These are phyloP conservation scores for Sporobolomyces roseus DNA, from an alignment of 768 basidiomycete genomes.

Conservation along the genomic window DNA sequence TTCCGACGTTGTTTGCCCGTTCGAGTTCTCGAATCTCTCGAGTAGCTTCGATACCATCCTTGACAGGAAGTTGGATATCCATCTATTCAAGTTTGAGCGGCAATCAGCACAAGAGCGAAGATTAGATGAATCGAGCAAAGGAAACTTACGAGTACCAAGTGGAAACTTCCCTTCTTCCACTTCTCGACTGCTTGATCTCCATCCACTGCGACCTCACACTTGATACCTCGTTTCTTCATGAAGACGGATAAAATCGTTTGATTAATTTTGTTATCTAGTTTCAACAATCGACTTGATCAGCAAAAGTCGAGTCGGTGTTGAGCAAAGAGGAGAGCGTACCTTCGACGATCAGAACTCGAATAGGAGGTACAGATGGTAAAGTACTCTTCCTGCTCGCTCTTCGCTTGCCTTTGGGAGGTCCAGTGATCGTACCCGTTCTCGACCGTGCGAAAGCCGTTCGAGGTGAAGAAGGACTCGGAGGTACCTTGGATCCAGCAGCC, in stretches of 20 bases:
- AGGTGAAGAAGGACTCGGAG: constrained; percentile 4
- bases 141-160: constrained; percentile 79
- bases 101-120: constrained; percentile 12
- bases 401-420: constrained; percentile 21
- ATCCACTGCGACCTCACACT: constrained; percentile 88
- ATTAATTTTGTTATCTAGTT: constrained; percentile 94
- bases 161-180: constrained; percentile 87
- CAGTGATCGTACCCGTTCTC: not conserved
- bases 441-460: not conserved
- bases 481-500: not conserved
- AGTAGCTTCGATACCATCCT: constrained; percentile 96
- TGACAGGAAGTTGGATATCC: constrained; percentile 99
- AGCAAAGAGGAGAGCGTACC: constrained; percentile 57
- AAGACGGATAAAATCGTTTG: constrained; percentile 96
- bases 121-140: not conserved
- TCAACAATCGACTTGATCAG: not conserved
- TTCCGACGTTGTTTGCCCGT: constrained; percentile 62
- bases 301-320: not conserved
- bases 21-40: constrained; percentile 89
- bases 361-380: constrained; percentile 66
- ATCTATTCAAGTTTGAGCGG: too few relatives aligned
- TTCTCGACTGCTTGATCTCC: constrained; percentile 93
- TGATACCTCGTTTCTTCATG: constrained; percentile 92
- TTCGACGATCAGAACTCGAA: constrained; percentile 96
- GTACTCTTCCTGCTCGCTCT: constrained; percentile 20